Evolutionary conservation across 495 filamentous ascomycete species (phyloP).

Genomic region (Talaromyces wortmannii): DNA sequence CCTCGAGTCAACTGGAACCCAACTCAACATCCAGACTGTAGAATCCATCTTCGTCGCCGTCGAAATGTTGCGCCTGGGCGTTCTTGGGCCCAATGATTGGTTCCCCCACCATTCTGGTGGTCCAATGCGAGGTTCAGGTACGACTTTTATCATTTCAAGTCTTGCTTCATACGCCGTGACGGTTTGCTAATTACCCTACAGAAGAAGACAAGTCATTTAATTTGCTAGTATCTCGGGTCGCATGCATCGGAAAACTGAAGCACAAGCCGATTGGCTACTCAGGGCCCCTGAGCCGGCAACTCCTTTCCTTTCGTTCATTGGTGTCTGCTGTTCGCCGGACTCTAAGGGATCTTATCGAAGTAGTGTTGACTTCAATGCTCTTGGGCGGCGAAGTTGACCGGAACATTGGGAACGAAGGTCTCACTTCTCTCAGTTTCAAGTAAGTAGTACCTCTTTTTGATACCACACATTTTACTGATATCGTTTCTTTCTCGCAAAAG

Average conservation of each 20-base stretch:
- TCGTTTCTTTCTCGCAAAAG: slow-evolving; percentile 40
- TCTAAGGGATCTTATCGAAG: slow-evolving; percentile 77
- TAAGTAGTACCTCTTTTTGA: slow-evolving; percentile 33
- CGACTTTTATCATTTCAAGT: slow-evolving; percentile 6
- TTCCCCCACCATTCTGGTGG: slow-evolving; percentile 54
- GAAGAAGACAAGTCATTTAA: slow-evolving; percentile 61
- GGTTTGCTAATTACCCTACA: slow-evolving; percentile 12
- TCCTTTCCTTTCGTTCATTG: slow-evolving; percentile 81
- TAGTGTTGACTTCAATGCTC: slow-evolving; percentile 68
- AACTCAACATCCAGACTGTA: slow-evolving; percentile 33
- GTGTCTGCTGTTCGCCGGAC: slow-evolving; percentile 69
- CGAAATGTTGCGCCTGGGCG: slow-evolving; percentile 68
- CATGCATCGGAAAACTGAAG: slow-evolving; percentile 71
- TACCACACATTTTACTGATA: background rate
- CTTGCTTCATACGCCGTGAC: too few relatives aligned
- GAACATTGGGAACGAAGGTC: slow-evolving; percentile 48
- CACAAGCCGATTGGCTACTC: slow-evolving; percentile 89
- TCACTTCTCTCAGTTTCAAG: slow-evolving; percentile 65
- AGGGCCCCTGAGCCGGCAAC: slow-evolving; percentile 83
- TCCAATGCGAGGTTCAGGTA: slow-evolving; percentile 51
- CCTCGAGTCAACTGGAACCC: slow-evolving; percentile 44
- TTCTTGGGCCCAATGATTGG: slow-evolving; percentile 61
- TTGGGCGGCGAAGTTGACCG: slow-evolving; percentile 70
- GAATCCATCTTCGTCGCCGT: slow-evolving; percentile 68
- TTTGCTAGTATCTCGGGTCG: slow-evolving; percentile 76